These are phyloP conservation scores for Pythium utonaiense DNA, from an alignment of 352 stramenopile genomes.

Conservation along the genomic window DNA sequence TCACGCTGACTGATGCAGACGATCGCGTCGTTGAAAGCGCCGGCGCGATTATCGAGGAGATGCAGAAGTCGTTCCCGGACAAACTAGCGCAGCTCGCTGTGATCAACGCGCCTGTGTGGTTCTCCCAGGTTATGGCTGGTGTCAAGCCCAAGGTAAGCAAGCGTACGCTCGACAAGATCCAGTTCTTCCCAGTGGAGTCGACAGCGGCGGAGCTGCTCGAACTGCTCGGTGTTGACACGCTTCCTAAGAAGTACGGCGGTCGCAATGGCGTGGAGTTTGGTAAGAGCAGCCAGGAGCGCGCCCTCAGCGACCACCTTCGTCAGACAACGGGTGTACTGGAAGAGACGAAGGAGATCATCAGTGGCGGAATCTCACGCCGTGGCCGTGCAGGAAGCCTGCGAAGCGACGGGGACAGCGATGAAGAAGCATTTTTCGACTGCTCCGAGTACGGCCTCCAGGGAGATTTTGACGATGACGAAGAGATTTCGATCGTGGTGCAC, in stretches of 20 bases:
- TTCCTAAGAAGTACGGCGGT: slow-evolving; percentile 69
- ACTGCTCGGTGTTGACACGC: slow-evolving; percentile 63
- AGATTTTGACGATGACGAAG: slow-evolving; percentile 48
- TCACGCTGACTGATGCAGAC: slow-evolving; percentile 67
- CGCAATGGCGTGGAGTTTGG: slow-evolving; percentile 73
- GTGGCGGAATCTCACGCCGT: slow-evolving; percentile 3
- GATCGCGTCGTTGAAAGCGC: slow-evolving; percentile 64
- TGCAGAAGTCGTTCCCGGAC: slow-evolving; percentile 66
- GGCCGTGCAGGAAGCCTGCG: slow-evolving; percentile 21
- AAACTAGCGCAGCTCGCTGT: slow-evolving; percentile 55
- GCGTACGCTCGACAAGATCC: slow-evolving; percentile 63
- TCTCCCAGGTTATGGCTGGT: slow-evolving; percentile 71
- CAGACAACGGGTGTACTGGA: slow-evolving; percentile 69
- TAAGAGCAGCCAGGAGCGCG: slow-evolving; percentile 72
- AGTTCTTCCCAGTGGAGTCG: slow-evolving; percentile 45
- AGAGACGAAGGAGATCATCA: slow-evolving; percentile 73
- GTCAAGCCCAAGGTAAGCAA: slow-evolving; percentile 54
- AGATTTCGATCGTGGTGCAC: slow-evolving; percentile 72
- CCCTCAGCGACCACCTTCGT: slow-evolving; percentile 57
- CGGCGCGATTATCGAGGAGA: slow-evolving; percentile 42
- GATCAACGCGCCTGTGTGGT: slow-evolving; percentile 74
- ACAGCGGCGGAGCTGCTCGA: slow-evolving; percentile 46
- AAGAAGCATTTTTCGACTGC: slow-evolving; percentile 82
- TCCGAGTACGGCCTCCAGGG: slow-evolving; percentile 76
- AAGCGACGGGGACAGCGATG: slow-evolving; percentile 47